These are phyloP conservation scores for Diaporthe sp. DNA, from an alignment of 2,329 filamentous ascomycete species.

Conservation along the genomic window DNA sequence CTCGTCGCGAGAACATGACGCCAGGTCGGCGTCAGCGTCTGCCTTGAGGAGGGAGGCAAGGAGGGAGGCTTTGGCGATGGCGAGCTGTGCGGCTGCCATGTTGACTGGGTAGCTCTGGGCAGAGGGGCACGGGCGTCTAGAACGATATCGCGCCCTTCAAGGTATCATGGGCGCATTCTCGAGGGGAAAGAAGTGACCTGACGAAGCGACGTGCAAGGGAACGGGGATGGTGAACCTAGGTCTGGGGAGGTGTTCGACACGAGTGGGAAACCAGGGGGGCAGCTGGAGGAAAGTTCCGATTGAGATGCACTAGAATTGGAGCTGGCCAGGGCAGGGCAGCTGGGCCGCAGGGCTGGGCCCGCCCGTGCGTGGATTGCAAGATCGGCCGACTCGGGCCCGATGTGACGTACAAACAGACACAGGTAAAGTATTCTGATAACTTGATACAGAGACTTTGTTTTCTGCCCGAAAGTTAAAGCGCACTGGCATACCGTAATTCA, in stretches of 20 bases:
- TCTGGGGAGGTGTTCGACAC: not conserved
- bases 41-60: constrained; percentile 79
- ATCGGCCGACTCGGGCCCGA: constrained; percentile 28
- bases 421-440: not conserved
- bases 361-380: constrained; percentile 5
- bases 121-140: not conserved
- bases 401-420: not conserved
- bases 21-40: constrained; percentile 66
- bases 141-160: constrained; percentile 18
- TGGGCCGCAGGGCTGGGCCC: constrained; percentile 16
- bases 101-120: constrained; percentile 31
- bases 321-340: constrained; percentile 20
- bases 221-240: constrained; percentile 1
- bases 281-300: constrained; percentile 29
- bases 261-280: not conserved
- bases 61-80: constrained; percentile 84
- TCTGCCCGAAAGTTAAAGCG: not conserved
- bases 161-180: constrained; percentile 18
- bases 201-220: not conserved
- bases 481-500: not conserved
- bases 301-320: constrained; percentile 8
- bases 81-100: constrained; percentile 79
- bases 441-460: not conserved
- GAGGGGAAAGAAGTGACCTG: not conserved
- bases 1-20: constrained; percentile 73